Conservation (phyloP, 495 filamentous ascomycete genomes). For the Aspergillus taichungensis region DNA sequence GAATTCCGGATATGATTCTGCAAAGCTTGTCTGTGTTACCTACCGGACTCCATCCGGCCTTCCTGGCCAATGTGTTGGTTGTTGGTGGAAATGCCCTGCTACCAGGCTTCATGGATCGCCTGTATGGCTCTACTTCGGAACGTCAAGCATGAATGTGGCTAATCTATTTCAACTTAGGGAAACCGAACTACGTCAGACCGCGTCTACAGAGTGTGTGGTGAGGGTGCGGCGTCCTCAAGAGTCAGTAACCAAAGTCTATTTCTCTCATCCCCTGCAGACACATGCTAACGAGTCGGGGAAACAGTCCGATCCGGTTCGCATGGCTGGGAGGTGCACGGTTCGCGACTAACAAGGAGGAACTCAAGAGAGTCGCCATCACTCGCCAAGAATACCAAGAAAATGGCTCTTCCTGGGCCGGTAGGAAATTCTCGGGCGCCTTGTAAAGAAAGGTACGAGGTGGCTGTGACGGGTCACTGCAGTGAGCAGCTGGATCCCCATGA, state of each 20-base stretch:
- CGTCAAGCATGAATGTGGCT: neutral
- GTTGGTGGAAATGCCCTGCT: slow-evolving; percentile 80
- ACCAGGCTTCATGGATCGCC: slow-evolving; percentile 70
- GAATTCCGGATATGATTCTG: slow-evolving; percentile 70
- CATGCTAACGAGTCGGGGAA: slow-evolving; percentile 7
- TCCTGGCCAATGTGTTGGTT: slow-evolving; percentile 80
- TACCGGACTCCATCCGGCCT: slow-evolving; percentile 61
- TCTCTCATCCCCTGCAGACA: neutral
- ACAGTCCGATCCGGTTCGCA: slow-evolving; percentile 63
- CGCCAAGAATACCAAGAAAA: slow-evolving; percentile 85
- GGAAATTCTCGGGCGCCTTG: slow-evolving; percentile 52
- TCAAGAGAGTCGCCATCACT: slow-evolving; percentile 61
- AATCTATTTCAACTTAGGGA: slow-evolving; percentile 31
- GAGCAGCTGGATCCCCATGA: no score
- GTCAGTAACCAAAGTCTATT: slow-evolving; percentile 25
- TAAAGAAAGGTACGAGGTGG: slow-evolving; percentile 5
- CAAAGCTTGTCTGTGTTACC: slow-evolving; percentile 73
- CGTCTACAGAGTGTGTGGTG: slow-evolving; percentile 69
- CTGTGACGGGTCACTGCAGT: no score
- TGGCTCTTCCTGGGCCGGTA: slow-evolving; percentile 67
- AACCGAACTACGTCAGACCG: slow-evolving; percentile 62
- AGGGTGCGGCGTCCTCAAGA: slow-evolving; percentile 61
- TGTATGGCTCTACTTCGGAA: slow-evolving; percentile 35
- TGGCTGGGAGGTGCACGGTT: slow-evolving; percentile 79
- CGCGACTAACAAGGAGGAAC: slow-evolving; percentile 53